Conservation (phyloP, 176 grass and related monocot species). For the maize (Zea mays) region Zm-B73-REFERENCE-NAM-5.0 NC_050098.1:161989001-161989500, state of each 20-base stretch:
- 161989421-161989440: slow-evolving; percentile 1
- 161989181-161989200: slow-evolving; percentile 12
- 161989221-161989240: slow-evolving; percentile 27
- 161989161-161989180: slow-evolving; percentile 44
- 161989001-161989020: not conserved
- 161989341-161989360: slow-evolving; percentile 28
- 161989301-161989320: not conserved
- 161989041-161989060: slow-evolving; percentile 34
- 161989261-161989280: slow-evolving; percentile 30
- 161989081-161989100: slow-evolving; percentile 29
- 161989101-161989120: slow-evolving; percentile 2
- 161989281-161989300: too few species aligned
- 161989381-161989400: slow-evolving; percentile 7
- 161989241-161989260: slow-evolving; percentile 38
- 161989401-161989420: not conserved
- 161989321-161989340: slow-evolving; percentile 24
- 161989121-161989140: slow-evolving; percentile 25
- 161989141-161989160: slow-evolving; percentile 32
- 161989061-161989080: too few species aligned
- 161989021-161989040: not conserved
- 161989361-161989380: not conserved
- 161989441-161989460: slow-evolving; percentile 6
- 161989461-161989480: slow-evolving; percentile 41
- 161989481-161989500: slow-evolving; percentile 5
- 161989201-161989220: slow-evolving; percentile 53